phyloP scores from a whole-genome alignment of 2,329 filamentous ascomycete species.

The Apiospora malaysiana region DNA sequence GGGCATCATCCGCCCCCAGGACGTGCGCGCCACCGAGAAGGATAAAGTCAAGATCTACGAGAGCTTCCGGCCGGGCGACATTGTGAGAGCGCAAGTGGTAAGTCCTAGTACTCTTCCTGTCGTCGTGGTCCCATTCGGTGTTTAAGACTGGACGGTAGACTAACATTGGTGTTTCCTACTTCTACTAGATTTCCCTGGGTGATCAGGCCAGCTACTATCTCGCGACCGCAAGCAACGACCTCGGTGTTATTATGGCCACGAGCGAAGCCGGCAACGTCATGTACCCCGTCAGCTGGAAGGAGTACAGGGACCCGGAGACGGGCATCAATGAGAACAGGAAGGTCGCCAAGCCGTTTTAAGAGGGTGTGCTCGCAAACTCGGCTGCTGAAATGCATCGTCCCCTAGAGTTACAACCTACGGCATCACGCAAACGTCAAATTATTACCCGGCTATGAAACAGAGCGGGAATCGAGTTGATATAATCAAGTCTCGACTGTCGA shows the following conservation, averaged over 20 bases:
- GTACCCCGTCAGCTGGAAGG: conserved; percentile 94
- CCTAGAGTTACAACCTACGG: no score
- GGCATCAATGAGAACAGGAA: conserved; percentile 82
- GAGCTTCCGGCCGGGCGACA: conserved; percentile 89
- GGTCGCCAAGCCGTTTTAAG: conserved; percentile 89
- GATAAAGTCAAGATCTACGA: conserved; percentile 92
- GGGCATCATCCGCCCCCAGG: conserved; percentile 84
- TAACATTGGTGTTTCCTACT: conserved; percentile 8
- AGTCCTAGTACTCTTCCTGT: conserved; percentile 39
- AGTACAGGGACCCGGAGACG: conserved; percentile 85
- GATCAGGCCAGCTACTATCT: conserved; percentile 96
- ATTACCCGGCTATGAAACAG: neutral
- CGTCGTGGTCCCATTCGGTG: neutral
- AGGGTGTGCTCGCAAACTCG: conserved; percentile 6
- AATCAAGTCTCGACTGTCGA: neutral
- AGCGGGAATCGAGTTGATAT: neutral
- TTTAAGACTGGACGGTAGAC: neutral
- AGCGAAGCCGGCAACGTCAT: conserved; percentile 89
- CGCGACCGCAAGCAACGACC: conserved; percentile 88
- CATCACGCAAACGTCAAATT: neutral
- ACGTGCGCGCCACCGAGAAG: conserved; percentile 94
- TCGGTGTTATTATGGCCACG: conserved; percentile 91
- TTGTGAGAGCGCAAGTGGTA: conserved; percentile 85
- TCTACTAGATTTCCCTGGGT: conserved; percentile 78
- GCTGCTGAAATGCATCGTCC: neutral